Base-by-base conservation (phyloP, 2,329 filamentous ascomycete species). In the Ceratocystis diversiconidia region DNA sequence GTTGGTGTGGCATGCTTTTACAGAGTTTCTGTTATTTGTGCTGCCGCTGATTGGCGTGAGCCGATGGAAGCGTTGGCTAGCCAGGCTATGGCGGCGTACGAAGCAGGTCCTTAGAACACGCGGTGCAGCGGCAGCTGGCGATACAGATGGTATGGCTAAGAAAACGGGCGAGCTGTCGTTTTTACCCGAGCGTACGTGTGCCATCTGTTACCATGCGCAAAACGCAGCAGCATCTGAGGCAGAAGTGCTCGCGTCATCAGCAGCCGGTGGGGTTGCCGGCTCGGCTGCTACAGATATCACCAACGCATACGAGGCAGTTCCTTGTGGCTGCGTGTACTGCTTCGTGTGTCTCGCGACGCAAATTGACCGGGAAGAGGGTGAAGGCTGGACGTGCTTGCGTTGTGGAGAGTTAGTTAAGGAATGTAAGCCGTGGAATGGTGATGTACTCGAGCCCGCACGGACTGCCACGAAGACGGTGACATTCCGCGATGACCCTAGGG, bases 1-100 rank as follows among this genome's bases (percentile, higher is more conserved):
- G 76, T 84, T 99, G 10, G 94, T 99, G 46, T 99, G 94, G 94
- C 94, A 99, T 76, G 94, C 94, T n/a, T 96, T 99, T 72, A 99
- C 94, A 30, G 94, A 99, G 74, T 99, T 99, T 71, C 79, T 99
- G n/a, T 82, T 99, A 41, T 99, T 97, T 74, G 83, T 97, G 19
- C 80, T 99, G n/a, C 94, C 94, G 0, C 82, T 99, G n/a, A 89
- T 99, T 52, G 94, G 94, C 63, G 92, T 99, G 70, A 87, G 89
- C 72, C 84, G 91, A 69, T 99, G 94, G 94, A 84, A 90, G 66
- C 83, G 92, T 70, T 96, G 92, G 87, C 79, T 96, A n/a, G 81
- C 83, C 22, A 83, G 91, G 68, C 85, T 86, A n/a, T 95, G 91
- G 90, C 85, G 88, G 70, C 91, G 87, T 74, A 86, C 89, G 0